Evolutionary conservation across 2,329 filamentous ascomycete species (phyloP), one percentile per base, ranked within the genome.

Genomic region (Dactylellina drechsleri): DNA sequence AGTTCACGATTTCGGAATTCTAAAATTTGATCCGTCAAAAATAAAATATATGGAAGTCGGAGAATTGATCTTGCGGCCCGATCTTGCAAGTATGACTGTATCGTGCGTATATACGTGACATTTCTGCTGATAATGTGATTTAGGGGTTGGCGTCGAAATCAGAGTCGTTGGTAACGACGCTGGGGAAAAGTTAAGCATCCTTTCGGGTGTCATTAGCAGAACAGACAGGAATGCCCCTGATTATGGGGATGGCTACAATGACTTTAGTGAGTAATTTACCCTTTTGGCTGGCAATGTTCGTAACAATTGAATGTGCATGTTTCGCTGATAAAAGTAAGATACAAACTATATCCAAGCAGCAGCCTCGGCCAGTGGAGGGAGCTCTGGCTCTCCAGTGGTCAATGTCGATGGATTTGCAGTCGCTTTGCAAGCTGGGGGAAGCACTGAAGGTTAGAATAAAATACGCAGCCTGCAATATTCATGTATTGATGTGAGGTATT

Each of bases 91-190:
- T 79, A 78, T 50, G 77, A 26, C 0, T n/a, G 26, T 47, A 16
- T 20, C 23, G 67, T 84, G 82, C 13, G 4, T 23, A 18, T 23
- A 5, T 7, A 52, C 10, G 45, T 10, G 16, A 26, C 23, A 18
- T 4, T 1, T 64, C 54, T 50, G 45, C 18, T 77, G 77, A 52
- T 5, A 41, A 50, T 16, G 10, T 47, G n/a, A 12, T 43, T 66
- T 66, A 78, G 79, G 76, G 84, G 94, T 99, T 62, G 95, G 95
- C 66, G 89, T 92, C 13, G 95, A 99, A 83, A 98, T 99, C 78
- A 87, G 96, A 78, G 95, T 99, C 1, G 95, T 99, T 4, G 95
- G 95, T 84, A 99, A 99, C 82, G 95, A 99, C 85, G 95, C 95
- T 31, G 95, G 95, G 78, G 95, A 99, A 82, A 99, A 99, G 83